Conservation (phyloP, 1,139 yeast genomes). For the Suhomyces bribrorum region DNA sequence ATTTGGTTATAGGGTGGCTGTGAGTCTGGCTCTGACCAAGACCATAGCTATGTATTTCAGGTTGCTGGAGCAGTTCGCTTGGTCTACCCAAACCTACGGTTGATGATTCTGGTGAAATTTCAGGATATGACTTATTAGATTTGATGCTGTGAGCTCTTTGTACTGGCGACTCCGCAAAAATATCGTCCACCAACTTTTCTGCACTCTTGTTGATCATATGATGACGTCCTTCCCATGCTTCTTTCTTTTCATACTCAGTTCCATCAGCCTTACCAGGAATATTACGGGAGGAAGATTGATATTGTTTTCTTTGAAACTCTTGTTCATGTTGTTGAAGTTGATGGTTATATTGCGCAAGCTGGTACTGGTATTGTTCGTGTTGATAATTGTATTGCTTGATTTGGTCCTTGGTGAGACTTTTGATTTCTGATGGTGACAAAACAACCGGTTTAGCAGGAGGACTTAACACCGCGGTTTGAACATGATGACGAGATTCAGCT, state of each 20-base stretch:
- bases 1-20: too few relatives aligned
- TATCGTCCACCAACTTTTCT: conserved; percentile 44
- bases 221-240: conserved; percentile 39
- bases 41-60: background rate
- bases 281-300: background rate
- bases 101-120: conserved; percentile 2
- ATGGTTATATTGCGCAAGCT: conserved; percentile 10
- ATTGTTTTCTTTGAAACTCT: conserved; percentile 7
- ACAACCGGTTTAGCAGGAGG: conserved; percentile 23
- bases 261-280: conserved; percentile 6
- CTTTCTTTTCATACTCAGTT: conserved; percentile 32
- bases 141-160: conserved; percentile 7
- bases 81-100: conserved; percentile 1
- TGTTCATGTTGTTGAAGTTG: conserved; percentile 17
- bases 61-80: conserved; percentile 2
- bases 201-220: conserved; percentile 28
- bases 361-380: conserved; percentile 26
- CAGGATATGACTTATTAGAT: conserved; percentile 5
- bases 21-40: background rate
- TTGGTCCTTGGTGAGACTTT: conserved; percentile 24
- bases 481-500: background rate
- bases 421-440: conserved; percentile 19
- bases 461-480: background rate
- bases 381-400: conserved; percentile 25
- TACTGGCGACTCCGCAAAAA: conserved; percentile 25